Base-by-base conservation (phyloP, 306 rosid genomes). In the Cyamopsis tetragonoloba region DNA sequence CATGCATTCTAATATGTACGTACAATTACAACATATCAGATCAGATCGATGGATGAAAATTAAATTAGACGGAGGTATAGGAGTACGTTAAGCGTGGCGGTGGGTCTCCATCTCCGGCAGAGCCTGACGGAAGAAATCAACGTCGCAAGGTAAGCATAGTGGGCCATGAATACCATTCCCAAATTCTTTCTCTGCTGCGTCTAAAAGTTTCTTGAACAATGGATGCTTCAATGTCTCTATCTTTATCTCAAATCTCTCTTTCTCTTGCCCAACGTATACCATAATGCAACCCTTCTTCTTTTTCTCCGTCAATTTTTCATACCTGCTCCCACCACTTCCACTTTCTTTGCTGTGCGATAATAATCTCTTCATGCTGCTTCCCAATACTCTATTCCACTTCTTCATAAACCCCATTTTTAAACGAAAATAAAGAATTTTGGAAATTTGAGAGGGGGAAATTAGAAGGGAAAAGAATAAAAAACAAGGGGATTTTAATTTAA, bases 121-220 rank as follows among this genome's bases (percentile, higher is more conserved):
- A 2, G 81, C 86, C n/a, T 81, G 32, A 32, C 22, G 62, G 70
- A 92, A 92, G 13, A 82, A 71, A 23, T 69, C 81, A 20, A 85
- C 92, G 0, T 82, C 63, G 8, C 96, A 92, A 32, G 95, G 96
- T 49, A 92, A 85, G 70, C 82, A 75, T 3, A 89, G 48, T 0
- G 97, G 98, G 2, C 98, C 95, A 15, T 89, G 73, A 13, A 81
- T 74, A 14, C 27, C 48, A 17, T 75, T 77, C 0, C 96, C 97
- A 49, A 78, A 86, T 70, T 93, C 95, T 30, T 17, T 28, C 66
- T 88, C 88, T 2, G 93, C 91, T 12, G 79, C 85, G 7, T 93
- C 87, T 15, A 93, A 76, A 19, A 89, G 80, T 12, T 44, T 68
- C 79, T 61, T 66, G 77, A 93, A 89, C 65, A 79, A 44, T 0